Conservation (phyloP, 2,329 filamentous ascomycete species). For the Raffaelea albimanens region DNA sequence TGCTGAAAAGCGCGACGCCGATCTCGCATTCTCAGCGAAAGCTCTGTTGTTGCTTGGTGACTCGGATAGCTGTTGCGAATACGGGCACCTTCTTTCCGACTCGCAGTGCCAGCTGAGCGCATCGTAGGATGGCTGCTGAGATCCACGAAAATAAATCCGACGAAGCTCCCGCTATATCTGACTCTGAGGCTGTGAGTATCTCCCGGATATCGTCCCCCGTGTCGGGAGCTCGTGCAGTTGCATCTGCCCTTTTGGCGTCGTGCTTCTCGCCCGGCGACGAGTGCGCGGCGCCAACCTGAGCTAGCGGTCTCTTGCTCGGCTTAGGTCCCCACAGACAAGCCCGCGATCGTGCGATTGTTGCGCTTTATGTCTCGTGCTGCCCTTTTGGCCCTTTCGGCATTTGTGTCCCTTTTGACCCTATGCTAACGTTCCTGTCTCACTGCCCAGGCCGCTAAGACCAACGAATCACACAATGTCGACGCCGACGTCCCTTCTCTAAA, state of each 20-base stretch:
- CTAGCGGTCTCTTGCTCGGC: too few species aligned
- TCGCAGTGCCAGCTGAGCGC: slow-evolving; percentile 25
- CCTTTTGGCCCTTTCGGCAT: neutral
- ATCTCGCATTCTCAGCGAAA: slow-evolving; percentile 5
- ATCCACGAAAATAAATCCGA: slow-evolving; percentile 42
- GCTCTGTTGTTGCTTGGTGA: slow-evolving; percentile 9
- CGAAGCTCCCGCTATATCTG: slow-evolving; percentile 41
- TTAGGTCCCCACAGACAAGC: too few species aligned
- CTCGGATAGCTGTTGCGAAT: slow-evolving; percentile 7
- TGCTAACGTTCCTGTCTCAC: neutral
- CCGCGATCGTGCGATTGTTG: too few species aligned
- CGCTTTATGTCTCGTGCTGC: neutral
- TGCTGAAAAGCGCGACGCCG: neutral
- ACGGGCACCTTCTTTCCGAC: slow-evolving; percentile 9
- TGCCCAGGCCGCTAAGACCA: slow-evolving; percentile 24
- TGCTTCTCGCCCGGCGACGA: too few species aligned
- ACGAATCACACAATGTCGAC: slow-evolving; percentile 37
- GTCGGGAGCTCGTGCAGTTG: too few species aligned
- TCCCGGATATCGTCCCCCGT: too few species aligned
- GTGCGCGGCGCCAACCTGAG: too few species aligned
- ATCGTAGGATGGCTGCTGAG: slow-evolving; percentile 59
- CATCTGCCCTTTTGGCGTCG: too few species aligned
- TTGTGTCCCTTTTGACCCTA: neutral
- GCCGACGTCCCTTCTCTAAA: slow-evolving; percentile 36
- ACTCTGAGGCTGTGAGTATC: slow-evolving; percentile 37